Conservation (phyloP, 202 grass and related monocot genomes). For the Panicum virgatum region DNA sequence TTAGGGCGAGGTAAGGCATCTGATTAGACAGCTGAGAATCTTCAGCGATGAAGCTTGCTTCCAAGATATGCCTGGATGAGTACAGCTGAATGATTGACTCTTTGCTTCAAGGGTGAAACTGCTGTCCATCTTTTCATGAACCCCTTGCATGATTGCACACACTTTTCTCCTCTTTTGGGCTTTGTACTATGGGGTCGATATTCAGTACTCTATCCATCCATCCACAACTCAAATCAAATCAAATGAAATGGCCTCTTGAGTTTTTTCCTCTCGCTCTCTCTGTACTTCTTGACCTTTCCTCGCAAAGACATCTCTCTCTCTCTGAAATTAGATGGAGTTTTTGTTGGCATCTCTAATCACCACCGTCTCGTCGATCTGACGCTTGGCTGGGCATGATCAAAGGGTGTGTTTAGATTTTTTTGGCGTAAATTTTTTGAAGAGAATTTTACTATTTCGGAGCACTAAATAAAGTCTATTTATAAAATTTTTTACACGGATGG, state of each 20-base stretch:
- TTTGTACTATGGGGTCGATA: conserved; percentile 40
- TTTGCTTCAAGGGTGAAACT: conserved; percentile 48
- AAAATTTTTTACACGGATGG: too few relatives aligned
- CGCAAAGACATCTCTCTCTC: neutral
- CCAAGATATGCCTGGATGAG: conserved; percentile 38
- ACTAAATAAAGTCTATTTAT: too few relatives aligned
- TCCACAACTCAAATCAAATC: neutral
- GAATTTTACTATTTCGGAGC: too few relatives aligned
- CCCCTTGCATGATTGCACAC: conserved; percentile 39
- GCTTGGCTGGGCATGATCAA: conserved; percentile 24
- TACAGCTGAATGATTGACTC: conserved; percentile 46
- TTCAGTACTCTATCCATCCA: neutral
- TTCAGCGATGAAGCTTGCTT: conserved; percentile 33
- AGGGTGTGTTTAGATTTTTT: too few relatives aligned
- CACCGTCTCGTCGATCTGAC: neutral
- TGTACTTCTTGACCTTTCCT: neutral
- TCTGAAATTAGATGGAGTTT: conserved; percentile 45
- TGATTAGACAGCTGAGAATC: neutral
- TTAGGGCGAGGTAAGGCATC: neutral
- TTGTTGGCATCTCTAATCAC: conserved; percentile 57
- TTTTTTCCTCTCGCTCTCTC: too few relatives aligned
- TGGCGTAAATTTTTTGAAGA: too few relatives aligned
- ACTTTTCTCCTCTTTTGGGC: conserved; percentile 42
- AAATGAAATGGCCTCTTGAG: neutral
- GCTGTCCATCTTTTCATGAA: conserved; percentile 38